These are phyloP conservation scores for Epicoccum nigrum DNA, from an alignment of 2,329 filamentous ascomycete genomes.

Conservation along the genomic window DNA sequence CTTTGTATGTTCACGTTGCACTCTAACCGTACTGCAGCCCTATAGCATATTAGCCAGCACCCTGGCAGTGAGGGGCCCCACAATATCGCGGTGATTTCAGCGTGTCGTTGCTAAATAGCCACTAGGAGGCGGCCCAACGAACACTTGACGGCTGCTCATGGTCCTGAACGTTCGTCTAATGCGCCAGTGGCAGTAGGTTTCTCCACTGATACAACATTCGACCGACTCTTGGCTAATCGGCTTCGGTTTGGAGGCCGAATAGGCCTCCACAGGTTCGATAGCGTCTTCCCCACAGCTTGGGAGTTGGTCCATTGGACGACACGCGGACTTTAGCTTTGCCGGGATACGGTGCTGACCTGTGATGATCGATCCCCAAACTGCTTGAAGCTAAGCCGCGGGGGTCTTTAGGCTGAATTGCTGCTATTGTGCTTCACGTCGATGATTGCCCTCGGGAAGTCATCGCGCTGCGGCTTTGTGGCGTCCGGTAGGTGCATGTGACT, in stretches of 20 bases:
- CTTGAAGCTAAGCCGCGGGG: slow-evolving; percentile 16
- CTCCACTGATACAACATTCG: not conserved
- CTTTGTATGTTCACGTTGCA: slow-evolving; percentile 14
- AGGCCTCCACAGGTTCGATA: not conserved
- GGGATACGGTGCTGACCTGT: slow-evolving; percentile 7
- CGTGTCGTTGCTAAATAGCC: slow-evolving; percentile 1
- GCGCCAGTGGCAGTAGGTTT: not conserved
- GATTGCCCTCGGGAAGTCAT: not conserved
- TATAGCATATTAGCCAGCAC: slow-evolving; percentile 25
- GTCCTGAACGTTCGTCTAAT: not conserved
- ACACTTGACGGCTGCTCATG: not conserved
- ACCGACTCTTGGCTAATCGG: not conserved
- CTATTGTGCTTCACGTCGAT: not conserved
- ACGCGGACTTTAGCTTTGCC: not conserved
- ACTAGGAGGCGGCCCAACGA: not conserved
- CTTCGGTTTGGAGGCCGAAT: slow-evolving; percentile 2
- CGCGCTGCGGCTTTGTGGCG: not conserved
- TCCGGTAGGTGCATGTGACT: not conserved
- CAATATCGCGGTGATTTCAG: slow-evolving; percentile 11
- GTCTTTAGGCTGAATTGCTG: slow-evolving; percentile 12
- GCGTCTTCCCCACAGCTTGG: not conserved
- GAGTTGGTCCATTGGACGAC: not conserved
- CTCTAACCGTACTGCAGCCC: slow-evolving; percentile 6
- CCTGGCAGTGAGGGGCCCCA: slow-evolving; percentile 17
- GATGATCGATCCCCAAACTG: slow-evolving; percentile 7